Base-by-base conservation (phyloP, 306 rosid genomes). In the Prunus campanulata region DNA sequence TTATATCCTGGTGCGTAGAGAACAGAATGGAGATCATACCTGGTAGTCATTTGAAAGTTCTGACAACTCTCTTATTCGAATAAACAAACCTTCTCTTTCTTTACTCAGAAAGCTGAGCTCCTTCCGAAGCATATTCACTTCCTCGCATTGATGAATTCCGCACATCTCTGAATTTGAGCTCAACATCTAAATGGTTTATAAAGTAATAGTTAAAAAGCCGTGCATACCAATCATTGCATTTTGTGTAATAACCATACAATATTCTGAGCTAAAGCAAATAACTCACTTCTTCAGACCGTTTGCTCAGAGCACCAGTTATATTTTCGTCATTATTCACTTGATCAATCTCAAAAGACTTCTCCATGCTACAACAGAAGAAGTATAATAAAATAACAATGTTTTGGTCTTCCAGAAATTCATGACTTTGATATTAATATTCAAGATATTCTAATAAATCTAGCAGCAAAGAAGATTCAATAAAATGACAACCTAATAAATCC, bases 241-340 rank as follows among this genome's bases (percentile, higher is more conserved):
- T 39, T 11, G 13, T 47, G 60, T 27, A 30, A 25, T 27, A 75
- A 71, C 73, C 68, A 69, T 24, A 15, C 64, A 74, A 76, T 46
- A 35, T 27, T 35, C 65, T 25, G 60, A 65, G 69, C 25, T 25
- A 66, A 78, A 51, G 73, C 51, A 67, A 39, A 69, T 42, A 67
- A 78, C 85, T 84, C 77, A 90, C 96, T 79, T 88, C 89, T 59
- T 6, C 84, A 54, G 81, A 75, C 20, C 78, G 84, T 61, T 74
- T 77, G 59, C 68, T 77, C 71, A 66, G 78, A 49, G 54, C 68
- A 70, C 74, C 46, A 54, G 70, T 76, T 29, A 48, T 75, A 85
- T 68, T 56, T 24, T 20, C 50, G 47, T 15, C 85, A 50, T 44
- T 76, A 67, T 68, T 73, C 70, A 25, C 73, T 59, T 75, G 86